A percentile compares a stretch with the other conserved stretches of the same genome.
Conservation (phyloP, 176 grass and related monocot species). For the Calamus simplicifolius region DNA sequence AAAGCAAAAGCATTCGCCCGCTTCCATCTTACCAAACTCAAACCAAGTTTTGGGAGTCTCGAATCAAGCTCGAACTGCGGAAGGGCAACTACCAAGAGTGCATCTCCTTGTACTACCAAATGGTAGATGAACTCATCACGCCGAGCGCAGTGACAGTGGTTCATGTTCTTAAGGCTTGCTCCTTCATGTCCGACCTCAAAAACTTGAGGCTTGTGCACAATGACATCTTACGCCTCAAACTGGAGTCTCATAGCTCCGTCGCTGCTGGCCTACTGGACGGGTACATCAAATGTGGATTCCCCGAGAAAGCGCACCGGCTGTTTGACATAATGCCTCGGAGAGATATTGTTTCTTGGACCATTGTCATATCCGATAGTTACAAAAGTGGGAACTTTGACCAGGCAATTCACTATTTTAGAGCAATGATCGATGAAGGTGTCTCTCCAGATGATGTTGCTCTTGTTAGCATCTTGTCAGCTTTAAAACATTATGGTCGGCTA, state of each 20-base stretch:
- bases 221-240: background rate
- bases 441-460: conserved; percentile 10
- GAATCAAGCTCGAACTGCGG: background rate
- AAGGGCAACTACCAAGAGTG: background rate
- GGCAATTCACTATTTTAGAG: background rate
- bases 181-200: background rate
- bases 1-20: background rate
- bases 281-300: background rate
- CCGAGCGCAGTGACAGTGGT: background rate
- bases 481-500: background rate
- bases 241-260: background rate
- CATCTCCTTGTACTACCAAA: conserved; percentile 2
- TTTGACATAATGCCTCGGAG: conserved; percentile 13
- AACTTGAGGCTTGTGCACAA: conserved; percentile 12
- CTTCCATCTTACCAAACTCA: background rate
- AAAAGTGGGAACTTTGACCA: conserved; percentile 1
- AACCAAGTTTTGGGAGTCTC: background rate
- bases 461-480: conserved; percentile 5
- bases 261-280: background rate
- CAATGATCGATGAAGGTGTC: conserved; percentile 6
- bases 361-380: background rate
- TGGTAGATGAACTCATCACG: background rate
- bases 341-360: conserved; percentile 7
- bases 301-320: background rate
- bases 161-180: background rate